Evolutionary conservation across 306 rosid species (phyloP).

Genomic region (Dicorynia guianensis): DNA sequence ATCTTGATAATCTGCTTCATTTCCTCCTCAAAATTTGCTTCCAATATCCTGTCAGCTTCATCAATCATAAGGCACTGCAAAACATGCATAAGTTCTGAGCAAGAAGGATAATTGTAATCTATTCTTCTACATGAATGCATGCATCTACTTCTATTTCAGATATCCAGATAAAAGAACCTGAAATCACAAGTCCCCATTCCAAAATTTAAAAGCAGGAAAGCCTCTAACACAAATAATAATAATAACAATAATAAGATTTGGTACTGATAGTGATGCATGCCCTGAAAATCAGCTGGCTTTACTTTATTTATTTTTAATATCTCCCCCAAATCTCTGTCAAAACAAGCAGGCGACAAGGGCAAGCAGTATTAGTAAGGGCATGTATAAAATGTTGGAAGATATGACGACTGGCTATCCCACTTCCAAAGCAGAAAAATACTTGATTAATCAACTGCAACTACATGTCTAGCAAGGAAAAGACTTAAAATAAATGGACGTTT

Average conservation of each 20-base stretch:
- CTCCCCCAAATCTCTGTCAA: not conserved
- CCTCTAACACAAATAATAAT: constrained; percentile 2
- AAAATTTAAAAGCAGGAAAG: not conserved
- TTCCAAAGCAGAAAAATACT: constrained; percentile 13
- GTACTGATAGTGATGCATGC: not conserved
- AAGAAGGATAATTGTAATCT: constrained; percentile 23
- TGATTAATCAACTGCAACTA: not conserved
- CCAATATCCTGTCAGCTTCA: constrained; percentile 98
- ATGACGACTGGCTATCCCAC: not conserved
- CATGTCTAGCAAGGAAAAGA: not conserved
- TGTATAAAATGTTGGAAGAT: not conserved
- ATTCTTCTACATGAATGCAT: constrained; percentile 34
- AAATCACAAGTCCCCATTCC: constrained; percentile 5
- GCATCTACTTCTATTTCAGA: not conserved
- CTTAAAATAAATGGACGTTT: not conserved
- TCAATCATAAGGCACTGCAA: constrained; percentile 89
- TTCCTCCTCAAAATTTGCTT: constrained; percentile 95
- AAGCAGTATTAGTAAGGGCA: constrained; percentile 6
- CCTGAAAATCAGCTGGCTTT: not conserved
- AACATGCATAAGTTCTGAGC: not conserved
- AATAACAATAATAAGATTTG: not conserved
- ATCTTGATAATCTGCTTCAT: constrained; percentile 86
- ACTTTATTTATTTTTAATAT: not conserved
- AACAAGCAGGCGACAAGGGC: constrained; percentile 1
- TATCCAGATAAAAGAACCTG: not conserved